Conservation (phyloP, 2,329 filamentous ascomycete genomes). For the Huntiella moniliformis region DNA sequence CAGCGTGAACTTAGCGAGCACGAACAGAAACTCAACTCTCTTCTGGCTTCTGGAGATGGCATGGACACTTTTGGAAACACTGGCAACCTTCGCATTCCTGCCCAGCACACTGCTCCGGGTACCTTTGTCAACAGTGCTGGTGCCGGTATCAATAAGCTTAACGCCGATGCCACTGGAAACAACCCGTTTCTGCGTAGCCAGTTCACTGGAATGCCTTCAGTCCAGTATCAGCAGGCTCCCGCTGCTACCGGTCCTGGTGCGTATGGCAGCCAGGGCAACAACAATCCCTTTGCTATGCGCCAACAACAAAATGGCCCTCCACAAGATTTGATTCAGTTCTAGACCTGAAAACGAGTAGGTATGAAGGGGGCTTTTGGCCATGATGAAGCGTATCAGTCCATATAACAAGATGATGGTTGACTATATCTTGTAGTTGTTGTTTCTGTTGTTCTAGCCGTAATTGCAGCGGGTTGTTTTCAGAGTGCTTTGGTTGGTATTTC, state of each 20-base stretch:
- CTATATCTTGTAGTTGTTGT: too few relatives aligned
- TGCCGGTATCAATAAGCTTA: conserved; percentile 53
- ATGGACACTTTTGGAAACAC: conserved; percentile 96
- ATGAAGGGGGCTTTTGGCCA: too few relatives aligned
- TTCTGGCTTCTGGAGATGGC: conserved; percentile 74
- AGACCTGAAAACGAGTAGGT: conserved; percentile 12
- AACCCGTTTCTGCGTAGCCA: conserved; percentile 81
- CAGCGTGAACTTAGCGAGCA: conserved; percentile 42
- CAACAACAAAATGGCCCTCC: conserved; percentile 29
- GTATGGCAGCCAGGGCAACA: conserved; percentile 26
- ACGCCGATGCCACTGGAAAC: conserved; percentile 52
- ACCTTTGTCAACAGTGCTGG: conserved; percentile 95
- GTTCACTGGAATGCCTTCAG: conserved; percentile 56
- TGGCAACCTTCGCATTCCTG: conserved; percentile 85
- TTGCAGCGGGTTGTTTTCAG: too few relatives aligned
- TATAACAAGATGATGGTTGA: too few relatives aligned
- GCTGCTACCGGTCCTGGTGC: conserved; percentile 37
- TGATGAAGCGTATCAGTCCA: too few relatives aligned
- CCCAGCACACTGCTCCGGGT: conserved; percentile 89
- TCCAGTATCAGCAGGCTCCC: conserved; percentile 35
- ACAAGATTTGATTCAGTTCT: conserved; percentile 47
- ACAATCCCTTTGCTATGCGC: conserved; percentile 35
- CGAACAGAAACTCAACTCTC: conserved; percentile 62
- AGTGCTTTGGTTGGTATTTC: too few relatives aligned
- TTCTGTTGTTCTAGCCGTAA: too few relatives aligned